phyloP scores from a whole-genome alignment of 2,329 filamentous ascomycete species.

The Elsinoe ampelina region DNA sequence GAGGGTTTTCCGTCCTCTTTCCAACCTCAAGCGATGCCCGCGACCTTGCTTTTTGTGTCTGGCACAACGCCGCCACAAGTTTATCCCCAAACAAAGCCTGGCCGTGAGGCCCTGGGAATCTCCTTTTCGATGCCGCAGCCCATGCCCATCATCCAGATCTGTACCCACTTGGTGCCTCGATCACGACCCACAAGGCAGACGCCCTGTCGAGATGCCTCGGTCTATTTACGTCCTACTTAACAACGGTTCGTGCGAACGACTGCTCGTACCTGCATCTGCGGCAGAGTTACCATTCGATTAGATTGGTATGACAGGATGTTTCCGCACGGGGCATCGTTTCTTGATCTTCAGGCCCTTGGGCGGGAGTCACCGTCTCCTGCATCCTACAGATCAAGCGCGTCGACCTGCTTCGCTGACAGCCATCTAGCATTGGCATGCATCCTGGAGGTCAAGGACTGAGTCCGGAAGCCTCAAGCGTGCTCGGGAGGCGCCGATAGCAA shows the following conservation, averaged over 20 bases:
- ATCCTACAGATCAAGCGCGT: neutral
- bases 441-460: conserved; percentile 2
- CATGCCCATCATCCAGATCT: neutral
- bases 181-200: conserved; percentile 7
- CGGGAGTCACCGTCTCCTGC: neutral
- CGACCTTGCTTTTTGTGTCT: neutral
- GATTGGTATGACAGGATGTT: conserved; percentile 7
- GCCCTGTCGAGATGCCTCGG: conserved; percentile 3
- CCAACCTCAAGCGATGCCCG: neutral
- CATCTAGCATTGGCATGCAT: neutral
- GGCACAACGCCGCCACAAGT: neutral
- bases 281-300: neutral
- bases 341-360: neutral
- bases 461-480: neutral
- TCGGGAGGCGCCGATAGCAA: conserved; percentile 10
- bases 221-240: neutral
- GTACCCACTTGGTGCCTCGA: neutral
- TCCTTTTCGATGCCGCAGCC: neutral
- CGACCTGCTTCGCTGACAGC: neutral
- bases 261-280: neutral
- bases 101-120: neutral
- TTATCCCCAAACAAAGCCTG: neutral
- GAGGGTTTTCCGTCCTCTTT: neutral
- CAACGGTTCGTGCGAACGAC: neutral
- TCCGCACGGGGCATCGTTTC: neutral